Percentiles rank a stretch among this genome's conserved stretches.
phyloP scores from a whole-genome alignment of 1,284 basidiomycete genomes.

The Cutaneotrichosporon cutaneum region DNA sequence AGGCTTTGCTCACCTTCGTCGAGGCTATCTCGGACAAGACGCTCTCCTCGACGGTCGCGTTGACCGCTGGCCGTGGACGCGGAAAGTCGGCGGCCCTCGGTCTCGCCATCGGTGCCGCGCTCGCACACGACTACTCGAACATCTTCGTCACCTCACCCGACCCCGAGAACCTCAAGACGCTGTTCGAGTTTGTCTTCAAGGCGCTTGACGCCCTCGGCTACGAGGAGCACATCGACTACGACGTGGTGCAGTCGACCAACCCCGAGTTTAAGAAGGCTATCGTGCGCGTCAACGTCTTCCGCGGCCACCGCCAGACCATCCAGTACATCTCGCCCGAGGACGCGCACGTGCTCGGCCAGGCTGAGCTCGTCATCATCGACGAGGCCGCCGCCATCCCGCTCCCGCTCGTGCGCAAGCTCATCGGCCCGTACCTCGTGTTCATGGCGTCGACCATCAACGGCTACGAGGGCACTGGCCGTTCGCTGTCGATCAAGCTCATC shows the following conservation, averaged over 20 bases:
- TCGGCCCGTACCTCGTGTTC: slow-evolving; percentile 97
- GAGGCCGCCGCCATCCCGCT: slow-evolving; percentile 98
- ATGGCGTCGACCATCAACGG: slow-evolving; percentile 98
- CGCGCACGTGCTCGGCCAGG: slow-evolving; percentile 93
- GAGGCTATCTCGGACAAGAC: slow-evolving; percentile 91
- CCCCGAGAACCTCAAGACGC: slow-evolving; percentile 94
- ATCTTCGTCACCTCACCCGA: slow-evolving; percentile 98
- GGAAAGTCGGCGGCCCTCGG: slow-evolving; percentile 97
- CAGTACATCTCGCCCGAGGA: slow-evolving; percentile 99
- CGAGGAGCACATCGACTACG: slow-evolving; percentile 97
- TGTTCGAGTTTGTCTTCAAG: slow-evolving; percentile 99
- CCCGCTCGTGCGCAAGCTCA: slow-evolving; percentile 87
- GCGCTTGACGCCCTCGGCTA: slow-evolving; percentile 93
- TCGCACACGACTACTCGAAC: slow-evolving; percentile 94
- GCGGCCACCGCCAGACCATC: slow-evolving; percentile 88
- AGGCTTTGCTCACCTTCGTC: slow-evolving; percentile 86
- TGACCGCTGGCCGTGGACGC: slow-evolving; percentile 91
- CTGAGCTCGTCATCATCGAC: slow-evolving; percentile 96
- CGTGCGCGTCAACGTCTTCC: slow-evolving; percentile 93
- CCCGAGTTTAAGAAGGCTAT: slow-evolving; percentile 94
- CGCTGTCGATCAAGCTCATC: slow-evolving; percentile 94
- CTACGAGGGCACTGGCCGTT: slow-evolving; percentile 98
- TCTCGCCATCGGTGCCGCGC: slow-evolving; percentile 85
- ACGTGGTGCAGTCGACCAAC: slow-evolving; percentile 90
- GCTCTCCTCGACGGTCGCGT: slow-evolving; percentile 87